Base-by-base conservation (phyloP, 2,329 filamentous ascomycete species). In the Fusarium sp. region DNA sequence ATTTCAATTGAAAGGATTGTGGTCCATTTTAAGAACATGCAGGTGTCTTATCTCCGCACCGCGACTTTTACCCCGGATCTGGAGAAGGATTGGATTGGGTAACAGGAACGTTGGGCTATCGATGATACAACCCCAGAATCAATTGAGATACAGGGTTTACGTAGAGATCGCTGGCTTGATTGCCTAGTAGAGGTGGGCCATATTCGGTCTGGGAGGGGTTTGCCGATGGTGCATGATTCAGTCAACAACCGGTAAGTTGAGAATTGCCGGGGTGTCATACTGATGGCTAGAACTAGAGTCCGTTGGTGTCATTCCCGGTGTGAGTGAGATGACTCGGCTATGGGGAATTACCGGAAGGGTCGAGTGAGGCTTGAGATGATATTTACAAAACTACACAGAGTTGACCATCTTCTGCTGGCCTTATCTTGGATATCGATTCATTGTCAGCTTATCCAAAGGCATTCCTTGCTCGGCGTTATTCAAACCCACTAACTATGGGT, bases 11-110 rank as follows among this genome's bases (percentile, higher is more conserved):
- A 37, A 37, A 17, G 35, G 54, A 3, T 23, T 45, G 40, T 45
- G 50, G 49, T 60, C 51, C 49, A 66, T 69, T 69, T 69, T 69
- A 68, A 69, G 61, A 48, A 40, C 20, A 30, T 57, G 15, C 30
- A 35, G 27, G 27, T 17, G 17, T 25, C 51, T 56, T 66, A 69
- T 69, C 65, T 68, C 65, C 65, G 65, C 65, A 68, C 59, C 4
- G 35, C 17, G 17, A 37, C 35, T n/a, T 37, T 37, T 63, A 64
- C 64, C 65, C 65, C 64, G 49, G 64, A 67, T 67, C 63, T 55
- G 45, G 41, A 22, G 25, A 19, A 7, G 27, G 25, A 49, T 30
- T 20, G 35, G 35, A 48, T 62, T 63, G 58, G 65, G 47, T 45
- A 64, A 53, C 43, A 19, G 19, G 22, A 40, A 50, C 39, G 44